phyloP scores from a whole-genome alignment of 2,329 filamentous ascomycete species.

The Graphium sp. region DNA sequence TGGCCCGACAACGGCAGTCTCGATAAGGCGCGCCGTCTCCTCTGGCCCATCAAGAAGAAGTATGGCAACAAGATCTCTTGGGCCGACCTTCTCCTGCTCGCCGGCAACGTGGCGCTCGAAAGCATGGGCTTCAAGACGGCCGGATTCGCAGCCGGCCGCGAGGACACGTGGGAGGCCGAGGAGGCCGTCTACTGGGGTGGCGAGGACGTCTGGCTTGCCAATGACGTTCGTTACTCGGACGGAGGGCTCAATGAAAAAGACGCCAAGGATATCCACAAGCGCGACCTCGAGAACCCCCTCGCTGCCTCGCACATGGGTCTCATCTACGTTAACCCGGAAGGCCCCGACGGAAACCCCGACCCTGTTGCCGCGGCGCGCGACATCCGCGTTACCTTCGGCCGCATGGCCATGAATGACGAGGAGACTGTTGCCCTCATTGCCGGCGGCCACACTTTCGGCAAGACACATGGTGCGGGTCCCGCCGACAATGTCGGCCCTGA shows the following conservation, averaged over 20 bases:
- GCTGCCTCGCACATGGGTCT: conserved; percentile 53
- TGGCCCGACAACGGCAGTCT: conserved; percentile 68
- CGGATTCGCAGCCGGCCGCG: conserved; percentile 56
- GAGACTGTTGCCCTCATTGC: conserved; percentile 69
- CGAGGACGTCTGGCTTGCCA: conserved; percentile 59
- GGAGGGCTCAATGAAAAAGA: conserved; percentile 25
- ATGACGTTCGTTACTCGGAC: conserved; percentile 49
- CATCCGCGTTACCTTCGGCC: conserved; percentile 57
- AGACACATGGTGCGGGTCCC: conserved; percentile 60
- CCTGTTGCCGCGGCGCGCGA: conserved; percentile 52
- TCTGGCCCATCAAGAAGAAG: conserved; percentile 75
- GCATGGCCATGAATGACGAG: conserved; percentile 74
- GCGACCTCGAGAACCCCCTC: conserved; percentile 51
- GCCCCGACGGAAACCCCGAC: conserved; percentile 56
- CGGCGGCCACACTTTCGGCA: conserved; percentile 65
- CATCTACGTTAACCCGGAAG: conserved; percentile 72
- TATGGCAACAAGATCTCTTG: conserved; percentile 72
- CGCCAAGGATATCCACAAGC: conserved; percentile 32
- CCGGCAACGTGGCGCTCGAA: conserved; percentile 63
- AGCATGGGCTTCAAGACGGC: conserved; percentile 60
- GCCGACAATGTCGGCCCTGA: conserved; percentile 48
- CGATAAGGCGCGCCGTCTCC: conserved; percentile 64
- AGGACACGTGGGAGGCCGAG: conserved; percentile 60
- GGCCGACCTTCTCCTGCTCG: conserved; percentile 56
- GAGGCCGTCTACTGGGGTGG: conserved; percentile 64